These are phyloP conservation scores for peach (Prunus persica) DNA, from an alignment of 306 rosid genomes.

Conservation along the genomic window DNA sequence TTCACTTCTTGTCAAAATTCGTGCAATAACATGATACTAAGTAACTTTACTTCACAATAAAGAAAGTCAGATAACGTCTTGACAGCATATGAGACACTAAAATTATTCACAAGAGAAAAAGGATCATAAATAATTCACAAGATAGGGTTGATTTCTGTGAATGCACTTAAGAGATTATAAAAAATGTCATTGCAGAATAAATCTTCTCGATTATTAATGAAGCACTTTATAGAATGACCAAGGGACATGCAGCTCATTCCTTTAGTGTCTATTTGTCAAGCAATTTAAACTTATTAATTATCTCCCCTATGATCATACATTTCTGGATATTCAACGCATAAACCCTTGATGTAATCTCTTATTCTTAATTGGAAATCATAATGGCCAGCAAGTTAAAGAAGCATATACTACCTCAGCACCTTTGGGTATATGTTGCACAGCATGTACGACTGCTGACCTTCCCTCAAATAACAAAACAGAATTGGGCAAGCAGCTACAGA, in stretches of 20 bases:
- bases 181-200: no score
- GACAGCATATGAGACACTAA: background rate
- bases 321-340: background rate
- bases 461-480: constrained; percentile 86
- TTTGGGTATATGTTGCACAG: constrained; percentile 63
- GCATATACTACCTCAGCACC: constrained; percentile 64
- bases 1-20: background rate
- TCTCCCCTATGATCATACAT: background rate
- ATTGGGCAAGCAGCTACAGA: constrained; percentile 74
- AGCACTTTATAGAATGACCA: no score
- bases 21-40: background rate
- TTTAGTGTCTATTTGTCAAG: background rate
- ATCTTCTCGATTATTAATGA: no score
- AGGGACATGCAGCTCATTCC: background rate
- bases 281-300: background rate
- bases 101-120: constrained; percentile 9
- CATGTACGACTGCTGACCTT: constrained; percentile 68
- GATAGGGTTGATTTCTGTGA: background rate
- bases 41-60: background rate
- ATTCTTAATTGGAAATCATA: background rate
- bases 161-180: background rate
- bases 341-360: constrained; percentile 2
- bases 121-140: background rate
- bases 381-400: background rate
- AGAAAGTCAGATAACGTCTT: background rate